Conservation (phyloP, 1,284 basidiomycete species). For the Vanrija humicola region DNA sequence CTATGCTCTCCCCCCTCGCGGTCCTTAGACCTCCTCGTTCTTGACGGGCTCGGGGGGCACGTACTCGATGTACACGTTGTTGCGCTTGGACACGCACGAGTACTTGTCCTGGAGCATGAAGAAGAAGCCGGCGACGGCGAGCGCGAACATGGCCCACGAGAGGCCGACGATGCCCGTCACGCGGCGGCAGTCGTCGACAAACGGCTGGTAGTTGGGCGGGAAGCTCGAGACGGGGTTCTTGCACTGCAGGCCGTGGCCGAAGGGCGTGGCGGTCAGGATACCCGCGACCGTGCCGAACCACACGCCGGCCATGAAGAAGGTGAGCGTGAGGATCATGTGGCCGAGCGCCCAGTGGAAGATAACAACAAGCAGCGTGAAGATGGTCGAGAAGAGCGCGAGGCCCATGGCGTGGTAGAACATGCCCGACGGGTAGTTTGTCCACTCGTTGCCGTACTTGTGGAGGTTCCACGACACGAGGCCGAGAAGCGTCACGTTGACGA, state of each 20-base stretch:
- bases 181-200: conserved; percentile 27
- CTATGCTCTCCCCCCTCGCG: too few species aligned
- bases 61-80: conserved; percentile 25
- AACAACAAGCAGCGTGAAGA: conserved; percentile 31
- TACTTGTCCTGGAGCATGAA: conserved; percentile 32
- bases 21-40: neutral
- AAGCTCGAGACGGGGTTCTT: conserved; percentile 26
- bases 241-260: conserved; percentile 42
- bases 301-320: conserved; percentile 14
- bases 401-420: conserved; percentile 33
- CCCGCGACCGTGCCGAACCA: conserved; percentile 38
- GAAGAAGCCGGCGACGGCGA: conserved; percentile 34
- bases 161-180: conserved; percentile 36
- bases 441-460: conserved; percentile 29
- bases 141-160: conserved; percentile 41
- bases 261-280: conserved; percentile 36
- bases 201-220: conserved; percentile 25
- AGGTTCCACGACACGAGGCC: conserved; percentile 41
- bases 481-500: conserved; percentile 51
- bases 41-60: conserved; percentile 5
- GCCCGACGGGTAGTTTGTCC: conserved; percentile 24
- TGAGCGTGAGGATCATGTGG: conserved; percentile 23
- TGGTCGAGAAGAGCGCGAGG: conserved; percentile 31
- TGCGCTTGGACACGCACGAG: conserved; percentile 22
- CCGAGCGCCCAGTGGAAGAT: conserved; percentile 35